These are phyloP conservation scores for Penicillium taxi DNA, from an alignment of 495 filamentous ascomycete species.

Conservation along the genomic window DNA sequence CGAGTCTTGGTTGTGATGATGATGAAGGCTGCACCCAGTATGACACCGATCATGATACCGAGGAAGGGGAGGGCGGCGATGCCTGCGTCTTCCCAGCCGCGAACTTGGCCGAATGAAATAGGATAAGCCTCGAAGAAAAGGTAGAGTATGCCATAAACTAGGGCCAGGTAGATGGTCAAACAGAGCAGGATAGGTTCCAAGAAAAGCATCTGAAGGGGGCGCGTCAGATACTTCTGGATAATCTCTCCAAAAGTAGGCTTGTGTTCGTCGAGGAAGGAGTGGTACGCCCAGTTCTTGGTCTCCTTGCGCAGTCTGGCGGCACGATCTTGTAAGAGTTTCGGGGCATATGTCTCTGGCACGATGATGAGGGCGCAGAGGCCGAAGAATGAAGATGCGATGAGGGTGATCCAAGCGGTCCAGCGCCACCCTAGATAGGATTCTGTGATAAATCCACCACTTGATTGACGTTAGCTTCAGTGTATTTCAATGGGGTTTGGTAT, in stretches of 20 bases:
- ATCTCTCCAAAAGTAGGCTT: conserved; percentile 40
- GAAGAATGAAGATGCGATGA: conserved; percentile 47
- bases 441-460: conserved; percentile 48
- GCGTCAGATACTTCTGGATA: conserved; percentile 44
- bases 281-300: conserved; percentile 55
- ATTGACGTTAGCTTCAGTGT: not conserved
- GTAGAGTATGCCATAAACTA: conserved; percentile 58
- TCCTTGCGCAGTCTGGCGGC: conserved; percentile 50
- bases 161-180: conserved; percentile 40
- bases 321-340: conserved; percentile 47
- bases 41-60: conserved; percentile 48
- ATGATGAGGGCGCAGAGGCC: conserved; percentile 43
- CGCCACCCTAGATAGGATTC: conserved; percentile 51
- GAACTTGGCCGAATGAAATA: conserved; percentile 45
- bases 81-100: conserved; percentile 42
- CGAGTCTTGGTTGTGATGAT: conserved; percentile 44
- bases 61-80: conserved; percentile 53
- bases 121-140: conserved; percentile 57
- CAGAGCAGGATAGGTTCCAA: conserved; percentile 54
- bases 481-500: not conserved
- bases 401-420: conserved; percentile 57
- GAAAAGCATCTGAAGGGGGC: conserved; percentile 53
- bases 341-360: conserved; percentile 54
- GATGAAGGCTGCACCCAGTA: conserved; percentile 40
- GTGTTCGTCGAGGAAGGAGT: conserved; percentile 51